These are phyloP conservation scores for Hypericum androsaemum DNA, from an alignment of 345 rosid species.

Conservation along the genomic window DNA sequence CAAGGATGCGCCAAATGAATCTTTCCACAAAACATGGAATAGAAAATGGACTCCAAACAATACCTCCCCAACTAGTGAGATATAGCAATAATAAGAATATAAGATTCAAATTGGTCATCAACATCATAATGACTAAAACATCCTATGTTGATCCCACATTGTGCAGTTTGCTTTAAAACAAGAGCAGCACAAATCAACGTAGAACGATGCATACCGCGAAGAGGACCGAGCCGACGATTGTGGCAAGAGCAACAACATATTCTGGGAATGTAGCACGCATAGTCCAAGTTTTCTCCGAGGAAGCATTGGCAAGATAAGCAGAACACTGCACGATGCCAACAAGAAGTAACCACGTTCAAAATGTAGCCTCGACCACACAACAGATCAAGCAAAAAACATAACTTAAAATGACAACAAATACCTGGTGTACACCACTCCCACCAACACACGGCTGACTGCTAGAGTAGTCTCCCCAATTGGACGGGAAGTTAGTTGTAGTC, in stretches of 20 bases:
- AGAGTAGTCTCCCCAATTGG: constrained; percentile 45
- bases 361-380: not conserved
- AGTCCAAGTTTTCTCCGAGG: constrained; percentile 93
- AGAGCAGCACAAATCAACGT: constrained; percentile 6
- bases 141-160: not conserved
- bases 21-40: too few relatives aligned
- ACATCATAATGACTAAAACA: too few relatives aligned
- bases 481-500: constrained; percentile 57
- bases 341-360: not conserved
- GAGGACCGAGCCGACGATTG: constrained; percentile 93
- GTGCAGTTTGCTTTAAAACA: not conserved
- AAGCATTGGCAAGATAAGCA: constrained; percentile 52
- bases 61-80: too few relatives aligned
- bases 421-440: constrained; percentile 50
- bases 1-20: too few relatives aligned
- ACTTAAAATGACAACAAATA: constrained; percentile 15
- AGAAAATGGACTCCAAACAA: too few relatives aligned
- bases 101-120: too few relatives aligned
- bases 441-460: constrained; percentile 54
- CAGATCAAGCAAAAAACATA: not conserved
- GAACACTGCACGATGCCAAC: constrained; percentile 46
- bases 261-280: constrained; percentile 92
- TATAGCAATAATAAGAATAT: too few relatives aligned
- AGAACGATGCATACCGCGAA: constrained; percentile 49
- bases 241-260: constrained; percentile 97